Evolutionary conservation across 306 rosid species (phyloP).

Genomic region (Mimosa pudica): DNA sequence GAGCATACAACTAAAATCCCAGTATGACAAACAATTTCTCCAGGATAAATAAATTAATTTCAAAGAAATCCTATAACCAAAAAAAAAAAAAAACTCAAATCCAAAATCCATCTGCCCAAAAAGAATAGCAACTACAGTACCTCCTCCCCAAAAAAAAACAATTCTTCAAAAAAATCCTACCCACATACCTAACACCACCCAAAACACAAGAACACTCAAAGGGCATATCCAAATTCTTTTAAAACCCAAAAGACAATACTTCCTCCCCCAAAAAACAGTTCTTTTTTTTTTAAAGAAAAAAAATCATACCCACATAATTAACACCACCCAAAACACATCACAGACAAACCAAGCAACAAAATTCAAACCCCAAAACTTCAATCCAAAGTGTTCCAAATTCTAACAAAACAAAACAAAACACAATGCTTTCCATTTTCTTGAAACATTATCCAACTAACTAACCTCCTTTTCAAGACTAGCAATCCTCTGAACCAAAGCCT

Average conservation of each 20-base stretch:
- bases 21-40: background rate
- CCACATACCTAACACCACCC: background rate
- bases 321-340: no score
- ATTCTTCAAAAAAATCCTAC: background rate
- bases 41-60: slow-evolving; percentile 6
- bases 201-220: background rate
- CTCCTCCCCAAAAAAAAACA: background rate
- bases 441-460: slow-evolving; percentile 20
- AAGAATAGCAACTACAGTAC: background rate
- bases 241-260: no score
- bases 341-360: background rate
- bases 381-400: background rate
- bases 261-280: no score
- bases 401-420: background rate
- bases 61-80: slow-evolving; percentile 14
- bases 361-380: background rate
- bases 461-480: slow-evolving; percentile 82
- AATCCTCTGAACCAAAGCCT: slow-evolving; percentile 53
- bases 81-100: slow-evolving; percentile 11
- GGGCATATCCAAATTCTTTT: background rate
- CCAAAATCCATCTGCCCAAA: background rate
- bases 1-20: background rate
- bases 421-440: background rate
- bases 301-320: no score
- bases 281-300: no score